A percentile compares a stretch with the other conserved stretches of the same genome.
Evolutionary conservation across 176 grass and related monocot species (phyloP).

Genomic region (Paspalum vaginatum): DNA sequence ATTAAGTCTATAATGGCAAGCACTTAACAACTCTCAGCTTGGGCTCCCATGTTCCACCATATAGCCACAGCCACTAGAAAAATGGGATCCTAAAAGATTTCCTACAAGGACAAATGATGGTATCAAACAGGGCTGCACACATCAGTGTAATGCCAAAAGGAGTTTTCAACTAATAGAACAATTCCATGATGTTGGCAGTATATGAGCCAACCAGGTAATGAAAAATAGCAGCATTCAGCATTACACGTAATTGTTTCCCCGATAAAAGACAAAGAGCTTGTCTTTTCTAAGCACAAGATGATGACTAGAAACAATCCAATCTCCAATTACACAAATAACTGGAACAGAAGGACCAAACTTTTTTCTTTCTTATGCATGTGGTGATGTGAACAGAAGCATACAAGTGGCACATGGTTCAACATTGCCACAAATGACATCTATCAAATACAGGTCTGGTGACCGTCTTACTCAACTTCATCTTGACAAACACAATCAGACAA

Average conservation of each 20-base stretch:
- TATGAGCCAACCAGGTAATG: conserved; percentile 13
- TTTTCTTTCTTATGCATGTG: neutral
- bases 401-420: neutral
- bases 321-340: neutral
- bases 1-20: neutral
- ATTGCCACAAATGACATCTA: neutral
- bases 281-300: conserved; percentile 35
- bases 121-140: conserved; percentile 23
- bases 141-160: neutral
- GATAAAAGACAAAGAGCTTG: conserved; percentile 17
- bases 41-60: neutral
- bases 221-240: conserved; percentile 15
- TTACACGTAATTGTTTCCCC: neutral
- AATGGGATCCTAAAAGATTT: conserved; percentile 14
- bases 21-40: conserved; percentile 12
- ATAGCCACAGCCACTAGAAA: conserved; percentile 21
- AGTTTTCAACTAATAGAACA: conserved; percentile 16
- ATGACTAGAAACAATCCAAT: conserved; percentile 19
- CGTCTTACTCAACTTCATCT: neutral
- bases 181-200: conserved; percentile 11
- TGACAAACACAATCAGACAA: conserved; percentile 9
- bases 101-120: conserved; percentile 3
- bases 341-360: neutral
- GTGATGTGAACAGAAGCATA: conserved; percentile 7
- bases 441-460: neutral